These are phyloP conservation scores for Blastobotrys arbuscula DNA, from an alignment of 1,139 yeast species.

Conservation along the genomic window DNA sequence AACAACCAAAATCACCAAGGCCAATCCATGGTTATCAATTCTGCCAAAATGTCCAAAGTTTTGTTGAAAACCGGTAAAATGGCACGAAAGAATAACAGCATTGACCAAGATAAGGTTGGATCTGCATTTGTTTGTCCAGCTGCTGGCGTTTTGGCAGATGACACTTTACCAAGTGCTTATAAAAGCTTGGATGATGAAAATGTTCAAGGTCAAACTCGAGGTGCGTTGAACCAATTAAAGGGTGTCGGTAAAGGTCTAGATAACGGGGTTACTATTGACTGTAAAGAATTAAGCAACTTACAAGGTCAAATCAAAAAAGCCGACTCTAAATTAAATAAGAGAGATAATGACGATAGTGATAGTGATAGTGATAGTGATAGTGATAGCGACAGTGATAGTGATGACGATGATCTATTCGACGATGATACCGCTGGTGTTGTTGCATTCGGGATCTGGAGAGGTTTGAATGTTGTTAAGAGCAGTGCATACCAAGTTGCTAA, in stretches of 20 bases:
- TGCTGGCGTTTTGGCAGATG: constrained; percentile 4
- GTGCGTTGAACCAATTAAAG: constrained; percentile 6
- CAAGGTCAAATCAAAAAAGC: neutral
- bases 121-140: constrained; percentile 9
- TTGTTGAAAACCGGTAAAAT: constrained; percentile 3
- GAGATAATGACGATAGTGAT: constrained; percentile 3
- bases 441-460: constrained; percentile 9
- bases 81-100: neutral
- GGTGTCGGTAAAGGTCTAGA: neutral
- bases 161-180: constrained; percentile 1
- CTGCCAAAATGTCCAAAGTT: constrained; percentile 7
- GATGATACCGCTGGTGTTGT: constrained; percentile 10
- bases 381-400: neutral
- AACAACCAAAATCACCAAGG: constrained; percentile 2
- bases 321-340: neutral
- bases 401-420: constrained; percentile 8
- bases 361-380: neutral
- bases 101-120: constrained; percentile 7
- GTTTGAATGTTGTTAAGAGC: constrained; percentile 7
- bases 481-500: constrained; percentile 8
- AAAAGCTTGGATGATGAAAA: neutral
- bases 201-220: constrained; percentile 3
- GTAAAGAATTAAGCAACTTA: neutral
- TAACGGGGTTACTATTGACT: neutral
- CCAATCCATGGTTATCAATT: constrained; percentile 4